Evolutionary conservation across 1,139 yeast genomes (phyloP), one percentile per base, ranked within the genome.

Genomic region (Hansenula sp.): DNA sequence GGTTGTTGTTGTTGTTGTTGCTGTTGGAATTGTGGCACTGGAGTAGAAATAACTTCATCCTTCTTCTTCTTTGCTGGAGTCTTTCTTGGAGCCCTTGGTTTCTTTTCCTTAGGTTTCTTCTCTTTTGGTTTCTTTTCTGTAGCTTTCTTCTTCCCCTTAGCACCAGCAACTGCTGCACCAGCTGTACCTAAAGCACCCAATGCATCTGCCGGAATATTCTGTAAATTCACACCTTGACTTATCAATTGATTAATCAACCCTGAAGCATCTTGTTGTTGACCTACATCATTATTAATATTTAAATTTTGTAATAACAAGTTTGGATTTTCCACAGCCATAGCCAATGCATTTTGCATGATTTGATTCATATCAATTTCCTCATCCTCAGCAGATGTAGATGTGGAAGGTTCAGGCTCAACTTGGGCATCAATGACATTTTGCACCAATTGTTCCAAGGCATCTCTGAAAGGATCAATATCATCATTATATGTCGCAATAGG

Each of bases 311-410:
- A 59, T 31, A 79, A 66, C 22, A 75, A 77, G 27, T 71, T 75
- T 6, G 85, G 84, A 46, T 77, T 75, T 47, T 77, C 82, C 72
- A 78, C 65, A 1, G 90, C 90, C 82, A 82, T 72, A 37, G 75
- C 74, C 62, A 82, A 71, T 0, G 89, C 90, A 61, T 80, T 81
- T 50, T 79, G 84, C 68, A 82, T 72, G 48, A 83, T 82, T 49
- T 77, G 84, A 53, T 77, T 79, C 79, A 79, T 62, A 47, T 77
- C 82, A 40, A 67, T 65, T 6, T 67, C 68, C 27, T 64, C 69
- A 26, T 65, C 69, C 18, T 57, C 60, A 26, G 34, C 29, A 36
- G 39, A n/a, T 28, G 29, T 17, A 20, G 38, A 13, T 16, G 18
- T 17, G 36, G 38, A 11, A 21, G 35, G 18, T 36, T 37, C 4